Percentiles rank a stretch among this genome's conserved stretches.
Conservation (phyloP, 306 rosid genomes). For the Nissolia schottii region DNA sequence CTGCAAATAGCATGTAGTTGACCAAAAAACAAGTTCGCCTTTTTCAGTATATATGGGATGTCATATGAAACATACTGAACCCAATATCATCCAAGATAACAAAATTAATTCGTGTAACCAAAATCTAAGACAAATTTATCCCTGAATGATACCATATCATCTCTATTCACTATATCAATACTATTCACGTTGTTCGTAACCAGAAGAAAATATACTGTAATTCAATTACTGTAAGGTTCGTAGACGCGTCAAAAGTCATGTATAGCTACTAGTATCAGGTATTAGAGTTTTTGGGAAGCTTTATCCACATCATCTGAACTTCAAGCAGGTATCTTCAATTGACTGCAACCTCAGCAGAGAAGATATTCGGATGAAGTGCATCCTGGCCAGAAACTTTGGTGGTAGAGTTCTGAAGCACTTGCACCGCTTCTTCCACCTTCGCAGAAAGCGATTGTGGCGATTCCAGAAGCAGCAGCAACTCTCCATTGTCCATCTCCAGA, state of each 20-base stretch:
- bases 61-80: neutral
- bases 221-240: conserved; percentile 1
- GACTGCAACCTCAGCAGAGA: conserved; percentile 60
- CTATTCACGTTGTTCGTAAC: neutral
- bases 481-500: conserved; percentile 87
- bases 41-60: neutral
- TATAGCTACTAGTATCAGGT: neutral
- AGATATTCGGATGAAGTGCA: conserved; percentile 34
- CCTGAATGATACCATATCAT: neutral
- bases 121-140: neutral
- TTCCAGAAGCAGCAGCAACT: conserved; percentile 60
- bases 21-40: no score
- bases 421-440: conserved; percentile 62
- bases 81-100: neutral
- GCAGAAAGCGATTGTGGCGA: conserved; percentile 56
- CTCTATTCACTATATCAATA: neutral
- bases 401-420: conserved; percentile 47
- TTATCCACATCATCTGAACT: neutral
- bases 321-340: conserved; percentile 28
- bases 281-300: conserved; percentile 10
- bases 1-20: no score
- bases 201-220: neutral
- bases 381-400: conserved; percentile 47
- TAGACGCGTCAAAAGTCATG: neutral
- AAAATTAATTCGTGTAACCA: neutral